Evolutionary conservation across 2,329 filamentous ascomycete genomes (phyloP).

Genomic region (Monosporascus sp.): DNA sequence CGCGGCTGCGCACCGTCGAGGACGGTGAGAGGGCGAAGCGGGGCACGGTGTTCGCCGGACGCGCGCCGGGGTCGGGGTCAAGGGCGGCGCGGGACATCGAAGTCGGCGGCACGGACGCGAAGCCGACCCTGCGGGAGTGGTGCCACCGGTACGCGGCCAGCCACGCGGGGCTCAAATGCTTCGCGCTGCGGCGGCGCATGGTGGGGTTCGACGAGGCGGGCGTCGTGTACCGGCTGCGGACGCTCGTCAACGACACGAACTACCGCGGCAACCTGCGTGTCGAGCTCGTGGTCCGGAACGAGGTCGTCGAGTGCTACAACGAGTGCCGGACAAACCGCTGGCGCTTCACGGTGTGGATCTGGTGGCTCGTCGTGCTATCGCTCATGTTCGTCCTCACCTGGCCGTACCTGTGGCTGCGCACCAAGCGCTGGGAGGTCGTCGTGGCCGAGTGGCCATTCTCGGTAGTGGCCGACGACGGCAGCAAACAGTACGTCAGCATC

Average conservation of each 20-base stretch:
- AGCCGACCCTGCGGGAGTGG: constrained; percentile 52
- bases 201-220: constrained; percentile 54
- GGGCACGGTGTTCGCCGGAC: constrained; percentile 52
- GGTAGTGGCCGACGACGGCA: constrained; percentile 24
- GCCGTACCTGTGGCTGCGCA: constrained; percentile 64
- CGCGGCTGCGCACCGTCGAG: constrained; percentile 44
- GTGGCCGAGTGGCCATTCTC: constrained; percentile 57
- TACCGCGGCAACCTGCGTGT: constrained; percentile 60
- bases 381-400: constrained; percentile 66
- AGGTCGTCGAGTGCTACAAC: constrained; percentile 58
- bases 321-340: constrained; percentile 57
- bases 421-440: constrained; percentile 61
- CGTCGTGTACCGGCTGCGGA: constrained; percentile 46
- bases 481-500: constrained; percentile 46
- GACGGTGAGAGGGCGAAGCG: constrained; percentile 58
- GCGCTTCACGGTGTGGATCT: constrained; percentile 59
- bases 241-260: constrained; percentile 57
- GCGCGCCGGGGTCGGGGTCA: constrained; percentile 25
- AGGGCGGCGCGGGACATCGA: constrained; percentile 39
- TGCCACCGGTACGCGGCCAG: constrained; percentile 62
- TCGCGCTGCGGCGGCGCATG: constrained; percentile 47
- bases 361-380: constrained; percentile 59
- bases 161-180: constrained; percentile 50
- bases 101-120: constrained; percentile 28
- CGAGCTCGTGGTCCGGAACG: constrained; percentile 53